phyloP scores from a whole-genome alignment of 331 rosid species.

The Acacia concinna region DNA sequence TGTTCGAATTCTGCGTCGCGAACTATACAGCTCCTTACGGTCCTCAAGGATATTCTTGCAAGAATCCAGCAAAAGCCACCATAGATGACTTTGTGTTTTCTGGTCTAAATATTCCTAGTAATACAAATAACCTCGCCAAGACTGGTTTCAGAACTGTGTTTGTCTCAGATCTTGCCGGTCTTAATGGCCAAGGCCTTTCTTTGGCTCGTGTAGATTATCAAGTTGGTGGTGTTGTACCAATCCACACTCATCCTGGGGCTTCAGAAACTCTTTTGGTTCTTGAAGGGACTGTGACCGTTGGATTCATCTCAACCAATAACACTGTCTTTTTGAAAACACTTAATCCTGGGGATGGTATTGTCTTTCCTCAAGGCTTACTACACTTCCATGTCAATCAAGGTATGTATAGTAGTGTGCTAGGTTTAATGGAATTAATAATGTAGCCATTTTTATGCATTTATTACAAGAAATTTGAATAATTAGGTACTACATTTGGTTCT shows the following conservation, averaged over 20 bases:
- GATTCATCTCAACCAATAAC: constrained; percentile 57
- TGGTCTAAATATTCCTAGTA: constrained; percentile 52
- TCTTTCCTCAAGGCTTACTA: constrained; percentile 70
- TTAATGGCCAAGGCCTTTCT: constrained; percentile 71
- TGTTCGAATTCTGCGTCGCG: constrained; percentile 73
- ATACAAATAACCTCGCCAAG: constrained; percentile 63
- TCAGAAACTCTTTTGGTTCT: constrained; percentile 47
- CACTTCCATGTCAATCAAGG: constrained; percentile 53
- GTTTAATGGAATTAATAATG: neutral
- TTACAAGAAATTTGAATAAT: no score
- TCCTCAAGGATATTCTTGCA: constrained; percentile 45
- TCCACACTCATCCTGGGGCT: constrained; percentile 76
- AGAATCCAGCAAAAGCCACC: constrained; percentile 44
- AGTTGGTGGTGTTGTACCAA: constrained; percentile 54
- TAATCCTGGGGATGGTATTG: constrained; percentile 61
- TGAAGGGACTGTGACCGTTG: constrained; percentile 51
- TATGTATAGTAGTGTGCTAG: neutral
- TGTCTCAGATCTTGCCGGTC: constrained; percentile 49
- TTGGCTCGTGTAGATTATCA: constrained; percentile 53
- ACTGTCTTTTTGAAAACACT: constrained; percentile 52
- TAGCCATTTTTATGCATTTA: no score
- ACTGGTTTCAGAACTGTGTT: constrained; percentile 62
- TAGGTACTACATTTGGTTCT: no score
- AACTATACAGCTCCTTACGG: constrained; percentile 43
- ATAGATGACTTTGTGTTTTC: constrained; percentile 52